Evolutionary conservation across 352 stramenopile genomes (phyloP).

Genomic region (Phytophthora quininea): DNA sequence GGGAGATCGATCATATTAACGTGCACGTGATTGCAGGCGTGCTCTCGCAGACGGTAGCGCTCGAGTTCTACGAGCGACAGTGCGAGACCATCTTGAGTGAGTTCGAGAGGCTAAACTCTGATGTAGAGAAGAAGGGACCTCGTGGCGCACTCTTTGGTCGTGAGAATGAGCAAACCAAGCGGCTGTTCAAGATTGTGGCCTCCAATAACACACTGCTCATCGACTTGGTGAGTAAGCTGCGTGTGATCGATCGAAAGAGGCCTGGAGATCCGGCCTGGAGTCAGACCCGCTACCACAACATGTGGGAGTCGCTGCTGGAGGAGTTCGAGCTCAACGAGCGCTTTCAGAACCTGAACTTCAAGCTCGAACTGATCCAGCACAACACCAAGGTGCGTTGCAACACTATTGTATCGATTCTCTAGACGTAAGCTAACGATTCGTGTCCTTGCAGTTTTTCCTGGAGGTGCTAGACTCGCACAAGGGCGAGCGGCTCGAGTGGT

Average conservation of each 20-base stretch:
- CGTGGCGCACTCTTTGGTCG: slow-evolving; percentile 75
- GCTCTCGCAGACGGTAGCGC: slow-evolving; percentile 94
- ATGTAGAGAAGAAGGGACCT: slow-evolving; percentile 80
- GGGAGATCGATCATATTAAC: slow-evolving; percentile 85
- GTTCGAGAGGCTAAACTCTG: slow-evolving; percentile 94
- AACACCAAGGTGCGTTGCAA: slow-evolving; percentile 92
- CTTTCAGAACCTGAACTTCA: slow-evolving; percentile 98
- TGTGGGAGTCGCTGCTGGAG: slow-evolving; percentile 87
- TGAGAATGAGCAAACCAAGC: slow-evolving; percentile 79
- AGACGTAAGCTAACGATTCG: background rate
- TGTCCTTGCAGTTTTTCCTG: slow-evolving; percentile 92
- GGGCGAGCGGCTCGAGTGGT: slow-evolving; percentile 95
- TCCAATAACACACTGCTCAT: slow-evolving; percentile 97
- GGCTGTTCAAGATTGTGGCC: slow-evolving; percentile 91
- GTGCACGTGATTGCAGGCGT: slow-evolving; percentile 95
- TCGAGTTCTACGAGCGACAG: slow-evolving; percentile 96
- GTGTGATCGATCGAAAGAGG: slow-evolving; percentile 94
- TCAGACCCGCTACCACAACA: slow-evolving; percentile 94
- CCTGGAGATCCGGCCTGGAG: slow-evolving; percentile 95
- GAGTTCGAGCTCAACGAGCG: slow-evolving; percentile 95
- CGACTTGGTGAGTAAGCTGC: slow-evolving; percentile 96
- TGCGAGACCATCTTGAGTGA: slow-evolving; percentile 95
- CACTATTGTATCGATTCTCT: too few relatives aligned
- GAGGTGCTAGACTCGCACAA: slow-evolving; percentile 97
- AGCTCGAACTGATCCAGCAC: slow-evolving; percentile 97